These are phyloP conservation scores for Tuber microsphaerosporum DNA, from an alignment of 495 filamentous ascomycete genomes.

Conservation along the genomic window DNA sequence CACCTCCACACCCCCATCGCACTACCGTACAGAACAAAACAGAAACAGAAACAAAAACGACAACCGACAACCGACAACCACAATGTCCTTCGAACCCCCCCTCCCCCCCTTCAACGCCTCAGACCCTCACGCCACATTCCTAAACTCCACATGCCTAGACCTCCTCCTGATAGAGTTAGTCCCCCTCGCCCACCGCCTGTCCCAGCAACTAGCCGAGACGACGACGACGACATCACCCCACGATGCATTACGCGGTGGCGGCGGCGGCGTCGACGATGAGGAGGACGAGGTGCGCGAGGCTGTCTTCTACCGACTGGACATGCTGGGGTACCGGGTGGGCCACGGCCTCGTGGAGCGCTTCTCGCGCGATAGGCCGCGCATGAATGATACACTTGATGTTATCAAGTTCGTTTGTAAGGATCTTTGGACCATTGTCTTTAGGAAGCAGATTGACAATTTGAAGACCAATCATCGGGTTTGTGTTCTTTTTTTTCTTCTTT, in stretches of 20 bases:
- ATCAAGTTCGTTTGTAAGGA: constrained; percentile 99
- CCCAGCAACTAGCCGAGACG: constrained; percentile 31
- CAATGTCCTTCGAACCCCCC: constrained; percentile 71
- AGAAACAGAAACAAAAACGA: not conserved
- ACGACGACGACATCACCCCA: not conserved
- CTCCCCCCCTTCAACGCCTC: constrained; percentile 62
- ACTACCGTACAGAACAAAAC: not conserved
- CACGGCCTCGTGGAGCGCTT: constrained; percentile 90
- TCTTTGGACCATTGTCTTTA: constrained; percentile 84
- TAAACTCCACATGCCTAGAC: constrained; percentile 76
- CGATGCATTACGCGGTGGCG: constrained; percentile 30
- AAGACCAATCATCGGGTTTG: constrained; percentile 91
- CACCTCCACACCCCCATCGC: not conserved
- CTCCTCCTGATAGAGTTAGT: constrained; percentile 94
- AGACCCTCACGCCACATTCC: constrained; percentile 69
- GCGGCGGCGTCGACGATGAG: constrained; percentile 49
- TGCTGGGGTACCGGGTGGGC: constrained; percentile 82
- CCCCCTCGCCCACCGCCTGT: constrained; percentile 80
- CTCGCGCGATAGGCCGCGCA: constrained; percentile 76
- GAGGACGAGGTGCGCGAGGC: constrained; percentile 74
- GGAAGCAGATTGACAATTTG: constrained; percentile 95
- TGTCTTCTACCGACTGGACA: constrained; percentile 76
- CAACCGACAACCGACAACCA: constrained; percentile 2
- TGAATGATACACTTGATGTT: constrained; percentile 76
- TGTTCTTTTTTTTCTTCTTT: not conserved